Percentiles rank a stretch among this genome's conserved stretches.
phyloP scores from a whole-genome alignment of 352 stramenopile species.

The Saprolegnia diclina region DNA sequence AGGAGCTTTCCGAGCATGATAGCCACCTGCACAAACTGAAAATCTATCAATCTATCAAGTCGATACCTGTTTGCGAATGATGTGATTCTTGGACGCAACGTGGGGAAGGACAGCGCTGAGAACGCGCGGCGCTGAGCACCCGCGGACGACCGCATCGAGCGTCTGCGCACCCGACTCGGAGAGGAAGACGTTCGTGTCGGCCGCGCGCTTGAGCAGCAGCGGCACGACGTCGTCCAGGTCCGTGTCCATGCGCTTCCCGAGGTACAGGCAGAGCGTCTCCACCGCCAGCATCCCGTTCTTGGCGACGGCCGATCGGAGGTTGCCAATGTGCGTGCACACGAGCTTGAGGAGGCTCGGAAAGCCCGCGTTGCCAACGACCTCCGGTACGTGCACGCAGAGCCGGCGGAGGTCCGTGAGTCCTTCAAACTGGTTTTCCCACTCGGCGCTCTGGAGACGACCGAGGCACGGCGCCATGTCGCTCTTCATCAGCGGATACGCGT shows the following conservation, averaged over 20 bases:
- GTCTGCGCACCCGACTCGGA: constrained; percentile 50
- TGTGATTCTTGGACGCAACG: constrained; percentile 27
- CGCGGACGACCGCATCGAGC: constrained; percentile 42
- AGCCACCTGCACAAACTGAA: not conserved
- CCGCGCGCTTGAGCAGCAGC: constrained; percentile 55
- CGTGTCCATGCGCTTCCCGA: constrained; percentile 44
- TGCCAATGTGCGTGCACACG: constrained; percentile 57
- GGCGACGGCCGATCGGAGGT: constrained; percentile 60
- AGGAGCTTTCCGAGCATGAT: constrained; percentile 27
- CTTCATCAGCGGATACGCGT: constrained; percentile 37
- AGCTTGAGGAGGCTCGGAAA: constrained; percentile 44
- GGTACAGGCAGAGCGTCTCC: constrained; percentile 46
- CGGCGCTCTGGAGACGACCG: constrained; percentile 33
- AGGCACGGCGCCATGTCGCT: constrained; percentile 42
- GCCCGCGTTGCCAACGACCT: constrained; percentile 29
- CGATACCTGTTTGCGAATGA: not conserved
- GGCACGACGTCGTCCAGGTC: constrained; percentile 58
- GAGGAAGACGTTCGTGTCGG: constrained; percentile 70
- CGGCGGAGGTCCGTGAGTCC: constrained; percentile 52
- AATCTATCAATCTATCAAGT: not conserved
- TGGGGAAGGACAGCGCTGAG: constrained; percentile 41
- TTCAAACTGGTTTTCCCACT: constrained; percentile 67
- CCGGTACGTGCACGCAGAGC: constrained; percentile 37
- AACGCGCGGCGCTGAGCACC: constrained; percentile 50
- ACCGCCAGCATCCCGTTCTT: constrained; percentile 74